Conservation (phyloP, 2,329 filamentous ascomycete genomes). For the Epichloe amarillans region DNA sequence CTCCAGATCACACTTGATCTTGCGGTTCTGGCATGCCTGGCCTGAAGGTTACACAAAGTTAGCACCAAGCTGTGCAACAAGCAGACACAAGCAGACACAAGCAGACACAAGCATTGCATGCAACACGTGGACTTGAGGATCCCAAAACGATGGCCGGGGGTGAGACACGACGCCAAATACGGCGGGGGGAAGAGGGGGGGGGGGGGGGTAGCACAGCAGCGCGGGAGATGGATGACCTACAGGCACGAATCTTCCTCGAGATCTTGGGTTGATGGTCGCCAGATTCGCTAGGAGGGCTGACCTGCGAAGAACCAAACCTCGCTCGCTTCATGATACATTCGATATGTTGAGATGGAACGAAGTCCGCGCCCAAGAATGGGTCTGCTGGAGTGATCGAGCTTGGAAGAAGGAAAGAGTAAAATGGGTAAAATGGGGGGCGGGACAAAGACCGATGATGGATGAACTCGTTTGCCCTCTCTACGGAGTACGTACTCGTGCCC, state of each 20-base stretch:
- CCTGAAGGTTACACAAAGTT: conserved; percentile 9
- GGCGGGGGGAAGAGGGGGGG: neutral
- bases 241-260: conserved; percentile 19
- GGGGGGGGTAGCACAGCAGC: neutral
- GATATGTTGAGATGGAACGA: conserved; percentile 1
- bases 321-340: conserved; percentile 11
- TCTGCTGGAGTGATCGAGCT: neutral
- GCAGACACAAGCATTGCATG: neutral
- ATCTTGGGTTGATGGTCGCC: conserved; percentile 15
- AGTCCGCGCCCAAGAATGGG: conserved; percentile 20
- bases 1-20: conserved; percentile 40
- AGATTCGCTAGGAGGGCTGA: conserved; percentile 5
- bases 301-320: conserved; percentile 9
- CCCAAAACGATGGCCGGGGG: neutral
- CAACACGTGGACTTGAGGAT: neutral
- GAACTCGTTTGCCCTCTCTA: neutral
- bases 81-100: neutral
- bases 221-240: conserved; percentile 12
- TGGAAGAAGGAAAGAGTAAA: neutral
- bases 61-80: neutral
- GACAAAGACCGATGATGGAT: conserved; percentile 5
- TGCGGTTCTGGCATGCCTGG: conserved; percentile 37
- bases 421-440: conserved; percentile 6
- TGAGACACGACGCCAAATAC: neutral
- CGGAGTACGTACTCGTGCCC: too few species aligned